phyloP scores from a whole-genome alignment of 257 asterid species.

The Salvia splendens region DNA sequence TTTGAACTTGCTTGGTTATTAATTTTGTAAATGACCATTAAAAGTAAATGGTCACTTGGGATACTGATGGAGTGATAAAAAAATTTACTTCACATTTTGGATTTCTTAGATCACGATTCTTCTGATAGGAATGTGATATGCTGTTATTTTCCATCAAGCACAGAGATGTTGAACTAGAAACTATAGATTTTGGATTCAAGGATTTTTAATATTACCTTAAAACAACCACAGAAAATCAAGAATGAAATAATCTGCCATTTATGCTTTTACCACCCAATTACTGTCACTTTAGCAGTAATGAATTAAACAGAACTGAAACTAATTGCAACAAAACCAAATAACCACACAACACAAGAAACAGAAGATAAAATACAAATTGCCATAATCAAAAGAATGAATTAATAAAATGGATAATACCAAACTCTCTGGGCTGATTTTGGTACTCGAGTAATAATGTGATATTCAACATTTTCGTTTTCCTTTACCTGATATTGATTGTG shows the following conservation, averaged over 20 bases:
- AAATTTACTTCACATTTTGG: no score
- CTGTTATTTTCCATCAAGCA: not conserved
- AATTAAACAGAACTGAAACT: not conserved
- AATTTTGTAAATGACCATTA: no score
- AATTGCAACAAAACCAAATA: not conserved
- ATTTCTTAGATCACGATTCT: not conserved
- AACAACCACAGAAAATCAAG: constrained; percentile 1
- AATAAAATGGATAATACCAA: no score
- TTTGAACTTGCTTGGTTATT: no score
- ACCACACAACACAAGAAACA: not conserved
- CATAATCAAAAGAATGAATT: no score
- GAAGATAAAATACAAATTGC: no score
- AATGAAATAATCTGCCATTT: not conserved
- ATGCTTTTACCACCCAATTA: not conserved
- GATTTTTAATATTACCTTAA: not conserved
- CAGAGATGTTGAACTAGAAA: not conserved
- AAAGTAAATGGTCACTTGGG: no score
- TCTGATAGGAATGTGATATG: not conserved
- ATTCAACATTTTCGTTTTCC: no score
- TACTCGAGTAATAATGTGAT: no score
- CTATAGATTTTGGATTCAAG: not conserved
- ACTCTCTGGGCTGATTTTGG: no score
- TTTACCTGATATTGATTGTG: no score
- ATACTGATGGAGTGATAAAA: no score
- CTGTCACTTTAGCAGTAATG: not conserved